phyloP scores from a whole-genome alignment of 208 protist species.

The Trypanosoma rangeli region DNA sequence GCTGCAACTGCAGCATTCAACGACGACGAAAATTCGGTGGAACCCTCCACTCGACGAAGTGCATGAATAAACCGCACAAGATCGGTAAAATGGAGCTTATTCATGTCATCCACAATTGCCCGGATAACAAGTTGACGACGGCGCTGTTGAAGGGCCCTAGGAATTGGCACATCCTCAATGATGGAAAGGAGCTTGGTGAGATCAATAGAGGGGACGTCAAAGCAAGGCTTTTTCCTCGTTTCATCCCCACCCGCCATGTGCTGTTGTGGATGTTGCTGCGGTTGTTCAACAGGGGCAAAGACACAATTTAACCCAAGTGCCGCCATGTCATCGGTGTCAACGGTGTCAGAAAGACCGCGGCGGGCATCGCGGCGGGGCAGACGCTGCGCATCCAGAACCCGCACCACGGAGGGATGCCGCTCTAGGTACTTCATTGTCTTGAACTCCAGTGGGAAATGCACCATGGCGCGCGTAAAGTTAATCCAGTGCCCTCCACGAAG shows the following conservation, averaged over 20 bases:
- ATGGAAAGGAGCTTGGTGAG: slow-evolving; percentile 35
- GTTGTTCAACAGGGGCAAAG: slow-evolving; percentile 29
- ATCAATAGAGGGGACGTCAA: slow-evolving; percentile 31
- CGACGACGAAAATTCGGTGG: slow-evolving; percentile 26
- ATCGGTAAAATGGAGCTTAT: slow-evolving; percentile 23
- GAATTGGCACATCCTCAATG: slow-evolving; percentile 24
- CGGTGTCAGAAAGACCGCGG: background rate
- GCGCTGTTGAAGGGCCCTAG: slow-evolving; percentile 20
- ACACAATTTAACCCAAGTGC: slow-evolving; percentile 27
- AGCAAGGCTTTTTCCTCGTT: background rate
- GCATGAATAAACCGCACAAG: slow-evolving; percentile 52
- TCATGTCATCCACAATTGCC: slow-evolving; percentile 23
- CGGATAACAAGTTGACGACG: slow-evolving; percentile 22
- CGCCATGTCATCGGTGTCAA: slow-evolving; percentile 32
- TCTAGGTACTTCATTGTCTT: slow-evolving; percentile 25
- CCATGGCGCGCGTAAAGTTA: slow-evolving; percentile 71
- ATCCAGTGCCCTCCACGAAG: slow-evolving; percentile 83
- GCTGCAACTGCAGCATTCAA: slow-evolving; percentile 30
- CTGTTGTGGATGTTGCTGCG: background rate
- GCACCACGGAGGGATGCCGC: slow-evolving; percentile 15
- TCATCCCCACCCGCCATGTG: background rate
- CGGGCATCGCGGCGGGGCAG: background rate
- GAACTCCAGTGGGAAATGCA: slow-evolving; percentile 68
- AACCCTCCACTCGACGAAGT: slow-evolving; percentile 43
- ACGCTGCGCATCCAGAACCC: slow-evolving; percentile 22